Base-by-base conservation (phyloP, 2,329 filamentous ascomycete species). In the Ramichloridium luteum region DNA sequence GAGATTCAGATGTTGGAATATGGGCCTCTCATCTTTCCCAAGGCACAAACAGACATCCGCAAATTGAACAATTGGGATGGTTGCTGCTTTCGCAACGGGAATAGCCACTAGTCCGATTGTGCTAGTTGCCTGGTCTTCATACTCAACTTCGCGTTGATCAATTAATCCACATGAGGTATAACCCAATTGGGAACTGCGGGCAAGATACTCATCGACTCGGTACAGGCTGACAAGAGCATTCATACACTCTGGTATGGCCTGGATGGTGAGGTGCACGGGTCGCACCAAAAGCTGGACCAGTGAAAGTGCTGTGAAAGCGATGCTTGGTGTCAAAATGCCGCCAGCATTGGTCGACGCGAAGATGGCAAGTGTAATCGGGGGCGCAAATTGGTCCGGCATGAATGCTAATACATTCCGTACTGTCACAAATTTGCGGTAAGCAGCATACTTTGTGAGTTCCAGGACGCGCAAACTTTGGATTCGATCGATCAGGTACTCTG, bases 201-300 rank as follows among this genome's bases (percentile, higher is more conserved):
- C n/a, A n/a, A n/a, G n/a, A n/a, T n/a, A n/a, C n/a, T n/a, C n/a
- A n/a, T n/a, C n/a, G n/a, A 43, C 33, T 9, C 42, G 33, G n/a
- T 45, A 38, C 10, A 45, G 25, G 17, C 40, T 43, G 11, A 40
- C 42, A 6, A 43, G 13, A 3, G 42, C 40, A 2, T 36, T 43
- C 27, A 35, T 32, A 2, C 37, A 31, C 29, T 28, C 20, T 4
- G 42, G 42, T 17, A 45, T 30, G 13, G 35, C 36, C 28, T 45
- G 40, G 4, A 43, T 43, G 11, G 43, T 32, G 11, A 38, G 25
- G 9, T 36, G 15, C 3, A 38, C 35, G 16, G 42, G 42, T 10
- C 12, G 15, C 9, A 38, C 35, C 16, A 41, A 27, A 18, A 43
- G 25, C 3, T 32, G 20, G 6, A 43, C 34, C 5, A 45, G 35